Evolutionary conservation across 78 protist genomes (phyloP), one percentile per base, ranked within the genome.

Genomic region (Acrasis kona): DNA sequence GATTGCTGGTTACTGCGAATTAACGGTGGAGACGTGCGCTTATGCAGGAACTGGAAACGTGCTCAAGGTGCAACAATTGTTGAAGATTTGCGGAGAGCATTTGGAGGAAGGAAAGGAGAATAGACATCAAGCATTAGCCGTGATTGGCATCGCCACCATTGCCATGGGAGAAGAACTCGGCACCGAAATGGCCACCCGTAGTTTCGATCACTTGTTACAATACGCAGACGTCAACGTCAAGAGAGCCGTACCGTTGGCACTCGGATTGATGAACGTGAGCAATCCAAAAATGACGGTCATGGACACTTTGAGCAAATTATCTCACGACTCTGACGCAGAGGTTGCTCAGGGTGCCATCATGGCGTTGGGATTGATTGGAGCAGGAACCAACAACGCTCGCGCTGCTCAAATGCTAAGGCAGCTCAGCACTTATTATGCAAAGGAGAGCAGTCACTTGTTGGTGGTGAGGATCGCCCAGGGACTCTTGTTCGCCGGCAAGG

Each of bases 21-120:
- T 85, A 0, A 74, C 87, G 6, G 61, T 95, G 8, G 92, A 91
- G 36, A 74, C 87, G 6, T 93, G 95, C 67, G 99, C 99, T 7
- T 97, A 92, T 36, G 96, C 96, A 10, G 98, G 98, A 39, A 85
- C 97, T 1, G 98, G 98, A 27, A 94, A 97, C 75, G 98, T 97
- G 36, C 84, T 97, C 50, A 85, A 92, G 82, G 85, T 92, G 19
- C 97, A 93, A 86, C 73, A 84, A 66, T 39, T 93, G 78, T 70
- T 94, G 3, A 86, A 78, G 32, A 61, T 80, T 57, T 78, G 90
- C 76, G 74, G 83, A 0, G 96, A 0, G 87, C 2, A 8, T 67
- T 12, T 27, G 35, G 5, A 4, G 38, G 61, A 7, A 5, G 77
- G 31, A 57, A 9, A 4, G 67, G 6, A 38, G 10, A 27, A 12